Evolutionary conservation across 179 eudicot species (phyloP), one percentile per base, ranked within the genome.

Genomic region (Corrigiola litoralis): DNA sequence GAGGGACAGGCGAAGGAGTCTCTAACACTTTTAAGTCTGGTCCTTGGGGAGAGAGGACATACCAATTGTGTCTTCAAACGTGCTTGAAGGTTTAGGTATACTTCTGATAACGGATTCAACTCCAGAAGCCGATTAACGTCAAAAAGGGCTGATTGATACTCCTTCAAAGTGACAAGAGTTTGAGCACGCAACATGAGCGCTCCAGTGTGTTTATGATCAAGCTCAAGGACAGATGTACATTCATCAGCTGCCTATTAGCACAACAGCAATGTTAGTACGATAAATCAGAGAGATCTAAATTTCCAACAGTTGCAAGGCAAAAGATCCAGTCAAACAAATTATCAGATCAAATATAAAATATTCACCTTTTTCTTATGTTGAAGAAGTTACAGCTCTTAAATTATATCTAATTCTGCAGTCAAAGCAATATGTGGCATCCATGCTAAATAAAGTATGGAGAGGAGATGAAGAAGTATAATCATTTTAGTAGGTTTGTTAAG

Each of bases 171-270:
- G 70, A 92, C 95, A 55, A 92, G 76, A 57, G 95, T 92, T 73
- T 92, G 98, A 63, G 98, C 96, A 29, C 96, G 95, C 82, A 92
- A 68, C 98, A 92, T 89, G 48, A 89, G 64, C 31, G 98, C 98
- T 71, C 95, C 96, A n/a, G 95, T 87, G 82, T 89, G 98, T 16
- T 85, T 80, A 55, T 78, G 65, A 76, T 92, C 96, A 50, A 92
- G 88, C 87, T 89, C 95, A 66, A 92, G 95, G 65, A 92, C 98
- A 53, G 84, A 87, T 2, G 96, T 85, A 71, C 98, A 89, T 72
- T 92, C 98, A 51, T 82, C 86, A 64, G 98, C 89, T 66, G 96
- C 96, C 98, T 92, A n/a, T n/a, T n/a, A n/a, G n/a, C n/a, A 78
- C 65, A 65, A 40, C 28, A 65, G 58, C 41, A 57, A 51, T 29